Base-by-base conservation (phyloP, 495 filamentous ascomycete genomes). In the Neurospora sp. region DNA sequence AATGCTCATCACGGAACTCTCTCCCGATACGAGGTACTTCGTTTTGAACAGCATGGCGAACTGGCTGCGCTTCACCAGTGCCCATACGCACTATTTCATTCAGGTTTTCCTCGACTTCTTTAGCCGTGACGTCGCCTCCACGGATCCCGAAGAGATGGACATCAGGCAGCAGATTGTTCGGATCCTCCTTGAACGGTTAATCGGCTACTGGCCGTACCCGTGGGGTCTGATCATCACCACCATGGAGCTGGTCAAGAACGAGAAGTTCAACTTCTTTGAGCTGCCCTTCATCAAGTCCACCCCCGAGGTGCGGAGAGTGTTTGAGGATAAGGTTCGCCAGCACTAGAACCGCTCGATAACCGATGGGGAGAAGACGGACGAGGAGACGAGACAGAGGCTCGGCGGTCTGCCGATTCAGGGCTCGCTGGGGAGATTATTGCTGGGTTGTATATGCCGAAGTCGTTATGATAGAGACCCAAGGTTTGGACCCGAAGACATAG, bases 151-250 rank as follows among this genome's bases (percentile, higher is more conserved):
- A 77, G 91, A 93, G 78, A 87, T 87, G 3, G 93, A 96, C 72
- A 90, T 97, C 70, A 91, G 94, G 39, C 91, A 98, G 82, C 92
- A 96, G 80, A 93, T 98, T 75, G 92, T 93, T 59, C 89, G 94
- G 35, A 89, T 98, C 59, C 83, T 98, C 59, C 81, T 98, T 6
- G 96, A 99, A 84, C 88, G 96, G 46, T 82, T 97, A 69, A 89
- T 95, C 70, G 93, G 94, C 20, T 93, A 92, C 80, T 93, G 94
- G 79, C 96, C 96, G 39, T 96, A 98, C 80, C 94, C 96, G 16
- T 99, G 96, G 96, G 96, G 96, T 18, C 82, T 98, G 48, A 92
- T 98, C 80, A 91, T 97, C 73, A 97, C 94, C 27, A 87, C 96
- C 69, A 83, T 96, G 62, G 96, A 98, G 83, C 85, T 99, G 66